Evolutionary conservation across 192 early-diverging fungal species (phyloP), one percentile per base, ranked within the genome.

Genomic region (Coemansia sp.): DNA sequence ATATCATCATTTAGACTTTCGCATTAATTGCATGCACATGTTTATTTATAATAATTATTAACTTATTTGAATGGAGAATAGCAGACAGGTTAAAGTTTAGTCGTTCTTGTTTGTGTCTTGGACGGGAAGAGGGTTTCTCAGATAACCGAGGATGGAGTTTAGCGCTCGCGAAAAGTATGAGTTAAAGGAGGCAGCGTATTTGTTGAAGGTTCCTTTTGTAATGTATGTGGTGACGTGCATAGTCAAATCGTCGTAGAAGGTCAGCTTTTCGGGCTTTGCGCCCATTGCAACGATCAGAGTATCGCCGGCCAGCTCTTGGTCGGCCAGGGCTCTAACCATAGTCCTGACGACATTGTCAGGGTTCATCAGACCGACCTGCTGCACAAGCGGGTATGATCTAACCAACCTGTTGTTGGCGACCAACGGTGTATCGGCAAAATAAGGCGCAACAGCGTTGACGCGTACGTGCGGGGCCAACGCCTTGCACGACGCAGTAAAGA

Each of bases 401-500:
- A 73, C 45, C 34, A 81, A 21, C 9, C 69, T 50, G 49, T 57
- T 63, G 27, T 80, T 62, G 11, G 57, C 66, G 10, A 85, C 80
- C 34, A 85, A 66, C 37, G 74, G 77, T 11, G 84, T 85, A 33
- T 78, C 63, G 13, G 84, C 66, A 53, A 85, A 85, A 46, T 69
- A 80, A 3, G 86, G 86, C 0, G 86, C 84, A 13, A 88, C 70
- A 11, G 81, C 82, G 66, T 88, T 88, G 41, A 88, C 83, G 12
- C 86, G 80, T 34, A 88, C 70, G 42, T 42, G 56, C 27, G 76
- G 61, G 1, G 64, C 81, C 30, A 80, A 57, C 22, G 59, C 64
- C 25, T 67, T 67, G 49, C 81, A 81, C 14, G 75, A 47, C 0
- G 69, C 56, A 0, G 84, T 83, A 24, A 90, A 86, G 25, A 84